These are phyloP conservation scores for Simmondsia chinensis DNA, from an alignment of 148 eudicot species.

Conservation along the genomic window DNA sequence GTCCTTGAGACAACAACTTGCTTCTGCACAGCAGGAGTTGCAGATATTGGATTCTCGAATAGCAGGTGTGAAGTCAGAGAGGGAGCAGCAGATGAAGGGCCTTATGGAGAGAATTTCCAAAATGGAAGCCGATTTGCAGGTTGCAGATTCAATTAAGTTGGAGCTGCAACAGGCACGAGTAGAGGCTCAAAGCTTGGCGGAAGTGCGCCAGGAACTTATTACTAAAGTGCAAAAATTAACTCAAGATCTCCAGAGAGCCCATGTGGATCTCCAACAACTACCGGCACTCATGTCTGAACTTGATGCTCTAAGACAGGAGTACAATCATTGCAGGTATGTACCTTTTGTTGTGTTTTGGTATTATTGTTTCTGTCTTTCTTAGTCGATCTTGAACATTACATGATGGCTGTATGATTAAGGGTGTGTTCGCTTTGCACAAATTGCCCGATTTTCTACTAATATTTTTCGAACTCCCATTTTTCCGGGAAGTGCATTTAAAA, in stretches of 20 bases:
- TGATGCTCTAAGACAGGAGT: conserved; percentile 75
- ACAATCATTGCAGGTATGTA: conserved; percentile 80
- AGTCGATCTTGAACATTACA: too few relatives aligned
- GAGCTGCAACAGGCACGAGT: conserved; percentile 76
- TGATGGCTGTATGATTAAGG: too few relatives aligned
- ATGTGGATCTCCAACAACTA: conserved; percentile 55
- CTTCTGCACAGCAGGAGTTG: conserved; percentile 78
- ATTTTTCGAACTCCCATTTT: too few relatives aligned
- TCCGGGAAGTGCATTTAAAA: too few relatives aligned
- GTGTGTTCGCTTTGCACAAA: too few relatives aligned
- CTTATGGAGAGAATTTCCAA: conserved; percentile 54
- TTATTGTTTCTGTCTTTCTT: too few relatives aligned
- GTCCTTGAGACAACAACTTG: conserved; percentile 77
- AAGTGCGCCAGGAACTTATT: conserved; percentile 72
- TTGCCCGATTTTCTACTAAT: too few relatives aligned
- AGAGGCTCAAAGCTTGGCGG: conserved; percentile 74
- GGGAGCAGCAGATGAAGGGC: conserved; percentile 68
- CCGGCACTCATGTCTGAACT: conserved; percentile 74
- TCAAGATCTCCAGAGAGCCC: conserved; percentile 70
- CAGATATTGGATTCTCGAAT: conserved; percentile 59
- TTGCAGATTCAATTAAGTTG: conserved; percentile 52
- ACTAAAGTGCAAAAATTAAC: conserved; percentile 51
- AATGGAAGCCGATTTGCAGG: conserved; percentile 75
- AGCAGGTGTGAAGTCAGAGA: conserved; percentile 52
- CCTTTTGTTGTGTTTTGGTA: too few relatives aligned